Base-by-base conservation (phyloP, 2,329 filamentous ascomycete genomes). In the Capronia americana region DNA sequence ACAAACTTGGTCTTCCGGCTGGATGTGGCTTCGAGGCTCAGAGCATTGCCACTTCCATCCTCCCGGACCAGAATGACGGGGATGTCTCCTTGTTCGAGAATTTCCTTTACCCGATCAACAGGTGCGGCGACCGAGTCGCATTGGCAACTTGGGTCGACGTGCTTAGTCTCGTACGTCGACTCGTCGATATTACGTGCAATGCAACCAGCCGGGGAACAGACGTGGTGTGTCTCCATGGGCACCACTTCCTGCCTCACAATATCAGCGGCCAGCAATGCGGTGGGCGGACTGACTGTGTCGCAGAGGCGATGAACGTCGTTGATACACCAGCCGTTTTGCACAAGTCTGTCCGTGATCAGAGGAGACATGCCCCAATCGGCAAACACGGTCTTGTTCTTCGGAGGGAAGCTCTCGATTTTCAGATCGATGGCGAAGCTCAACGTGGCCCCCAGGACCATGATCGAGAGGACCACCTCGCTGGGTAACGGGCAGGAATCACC, bases 1-100 rank as follows among this genome's bases (percentile, higher is more conserved):
- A 79, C 73, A 68, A 76, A 79, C 11, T 30, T 28, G 48, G 41
- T 50, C 28, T 58, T 57, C 4, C 54, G 53, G 38, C 24, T 17
- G 14, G 56, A 46, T 24, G 26, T 20, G 23, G 38, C 63, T 26
- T 65, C 63, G 7, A 61, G 30, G 12, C 50, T 30, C 1, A 57
- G 41, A 26, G 2, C 20, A 12, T 30, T 6, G 11, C 41, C 53
- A 20, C 50, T 34, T 7, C 7, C 32, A 14, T 28, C 53, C 10
- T 30, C 32, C 17, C 57, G 57, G 26, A 66, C 24, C n/a, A 58
- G 28, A 3, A 66, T 48, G 34, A 58, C 53, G 4, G 64, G 64
- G 17, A 59, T 53, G 12, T 41, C 59, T 12, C 64, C 64, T 28
- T 51, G n/a, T 23, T 56, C 53, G 17, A 66, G 50, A 24, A 58